Percentiles rank a stretch among this genome's conserved stretches.
Conservation (phyloP, 2,329 filamentous ascomycete species). For the Cytospora paraplurivora region DNA sequence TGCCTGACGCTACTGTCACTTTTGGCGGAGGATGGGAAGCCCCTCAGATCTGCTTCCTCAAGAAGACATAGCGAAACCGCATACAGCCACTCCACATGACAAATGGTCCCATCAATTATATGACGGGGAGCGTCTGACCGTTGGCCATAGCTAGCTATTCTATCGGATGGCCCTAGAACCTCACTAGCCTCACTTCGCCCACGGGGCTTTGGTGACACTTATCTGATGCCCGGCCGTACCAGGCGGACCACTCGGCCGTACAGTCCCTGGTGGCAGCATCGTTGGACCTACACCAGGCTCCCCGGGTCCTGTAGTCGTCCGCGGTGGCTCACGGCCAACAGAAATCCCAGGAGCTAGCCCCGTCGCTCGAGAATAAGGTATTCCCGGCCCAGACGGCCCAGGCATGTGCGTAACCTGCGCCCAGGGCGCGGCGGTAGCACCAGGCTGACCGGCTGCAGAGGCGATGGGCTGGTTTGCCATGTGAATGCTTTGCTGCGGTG, state of each 20-base stretch:
- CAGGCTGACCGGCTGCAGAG: constrained; percentile 34
- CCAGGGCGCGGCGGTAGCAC: constrained; percentile 48
- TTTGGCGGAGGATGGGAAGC: background rate
- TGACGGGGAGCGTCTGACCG: background rate
- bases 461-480: constrained; percentile 55
- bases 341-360: constrained; percentile 24
- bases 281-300: background rate
- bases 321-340: constrained; percentile 8
- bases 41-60: background rate
- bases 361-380: constrained; percentile 34
- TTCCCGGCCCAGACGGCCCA: constrained; percentile 37
- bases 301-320: constrained; percentile 8
- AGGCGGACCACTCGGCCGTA: constrained; percentile 23
- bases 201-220: constrained; percentile 28
- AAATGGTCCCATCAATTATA: background rate
- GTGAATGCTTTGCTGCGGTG: constrained; percentile 56
- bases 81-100: background rate
- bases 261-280: constrained; percentile 9
- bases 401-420: constrained; percentile 46
- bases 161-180: background rate
- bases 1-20: background rate
- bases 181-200: constrained; percentile 22
- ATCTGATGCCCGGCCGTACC: constrained; percentile 28
- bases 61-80: background rate
- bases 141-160: background rate